Base-by-base conservation (phyloP, 169 alveolate species). In the Eimeria praecox region DNA sequence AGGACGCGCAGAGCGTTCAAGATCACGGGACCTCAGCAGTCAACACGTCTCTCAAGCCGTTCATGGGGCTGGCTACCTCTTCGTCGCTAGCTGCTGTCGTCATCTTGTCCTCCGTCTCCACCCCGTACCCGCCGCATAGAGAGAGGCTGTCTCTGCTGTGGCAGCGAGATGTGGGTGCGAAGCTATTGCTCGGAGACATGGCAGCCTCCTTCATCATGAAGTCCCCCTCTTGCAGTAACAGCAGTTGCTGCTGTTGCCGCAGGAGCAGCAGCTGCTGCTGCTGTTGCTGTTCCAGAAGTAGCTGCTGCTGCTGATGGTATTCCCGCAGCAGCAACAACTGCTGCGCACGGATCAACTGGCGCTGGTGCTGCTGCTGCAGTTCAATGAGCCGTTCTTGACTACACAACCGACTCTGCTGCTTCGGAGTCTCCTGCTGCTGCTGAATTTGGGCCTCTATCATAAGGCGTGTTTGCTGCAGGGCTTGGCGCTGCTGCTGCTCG, bases 31-130 rank as follows among this genome's bases (percentile, higher is more conserved):
- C 93, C 93, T 86, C 93, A 38, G 93, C 93, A 24, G 93, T 44
- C 82, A 86, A 38, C 35, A 59, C 93, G 93, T 59, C 82, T 38
- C 91, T 83, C 59, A 86, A 46, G 42, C 82, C 93, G 42, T 59
- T 86, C 93, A 86, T 59, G 16, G 93, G 93, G 82, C 80, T 86
- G 75, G 80, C 93, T n/a, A 86, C 42, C 93, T 86, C 93, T 71
- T 86, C 93, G 46, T 83, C 93, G 69, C 93, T 86, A 8, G 93
- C 93, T 38, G 93, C 93, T 82, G 90, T 49, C 14, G 71, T 82
- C 93, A 86, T 56, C 59, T 86, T 86, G 80, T 86, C 93, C 8
- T 83, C 91, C 40, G 93, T 59, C 69, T 86, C 93, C 80, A 86
- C 62, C 80, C 93, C 93, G 62, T 59, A 86, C 75, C 77, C 93